These are phyloP conservation scores for Ampelomyces quisqualis DNA, from an alignment of 2,329 filamentous ascomycete species.

Conservation along the genomic window DNA sequence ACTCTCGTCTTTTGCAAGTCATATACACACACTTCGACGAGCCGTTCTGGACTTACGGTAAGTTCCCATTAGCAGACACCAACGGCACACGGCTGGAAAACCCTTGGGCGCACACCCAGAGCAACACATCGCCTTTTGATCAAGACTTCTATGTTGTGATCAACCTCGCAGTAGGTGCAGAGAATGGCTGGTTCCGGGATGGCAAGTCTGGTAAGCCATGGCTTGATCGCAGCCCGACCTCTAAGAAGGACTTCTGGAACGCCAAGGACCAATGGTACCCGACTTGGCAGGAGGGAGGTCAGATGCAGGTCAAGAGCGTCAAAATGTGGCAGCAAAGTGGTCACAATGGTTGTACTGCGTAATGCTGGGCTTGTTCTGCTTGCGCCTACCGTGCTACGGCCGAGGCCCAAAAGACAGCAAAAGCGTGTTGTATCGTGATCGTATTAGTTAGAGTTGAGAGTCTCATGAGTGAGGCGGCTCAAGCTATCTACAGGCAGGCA, in stretches of 20 bases:
- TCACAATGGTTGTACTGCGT: constrained; percentile 48
- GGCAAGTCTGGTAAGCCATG: constrained; percentile 72
- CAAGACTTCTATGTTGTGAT: constrained; percentile 74
- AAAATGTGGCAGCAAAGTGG: constrained; percentile 55
- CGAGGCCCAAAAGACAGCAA: too few relatives aligned
- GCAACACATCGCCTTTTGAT: constrained; percentile 70
- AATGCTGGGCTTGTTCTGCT: not conserved
- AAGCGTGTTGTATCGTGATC: too few relatives aligned
- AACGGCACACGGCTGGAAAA: constrained; percentile 68
- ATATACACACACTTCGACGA: constrained; percentile 72
- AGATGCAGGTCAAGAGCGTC: constrained; percentile 69
- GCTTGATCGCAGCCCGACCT: constrained; percentile 67
- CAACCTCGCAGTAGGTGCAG: constrained; percentile 73
- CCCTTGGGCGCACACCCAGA: constrained; percentile 63
- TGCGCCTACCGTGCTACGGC: too few relatives aligned
- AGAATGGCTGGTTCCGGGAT: constrained; percentile 83
- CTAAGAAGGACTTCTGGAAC: constrained; percentile 76
- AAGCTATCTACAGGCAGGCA: too few relatives aligned
- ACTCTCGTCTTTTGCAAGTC: constrained; percentile 76
- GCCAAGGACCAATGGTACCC: constrained; percentile 64
- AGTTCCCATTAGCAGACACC: constrained; percentile 62
- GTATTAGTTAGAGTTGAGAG: too few relatives aligned
- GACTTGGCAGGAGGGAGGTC: constrained; percentile 65
- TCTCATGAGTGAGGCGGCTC: too few relatives aligned
- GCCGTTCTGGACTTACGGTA: constrained; percentile 67